phyloP scores from a whole-genome alignment of 2,329 filamentous ascomycete species.

The Mariannaea sp. region DNA sequence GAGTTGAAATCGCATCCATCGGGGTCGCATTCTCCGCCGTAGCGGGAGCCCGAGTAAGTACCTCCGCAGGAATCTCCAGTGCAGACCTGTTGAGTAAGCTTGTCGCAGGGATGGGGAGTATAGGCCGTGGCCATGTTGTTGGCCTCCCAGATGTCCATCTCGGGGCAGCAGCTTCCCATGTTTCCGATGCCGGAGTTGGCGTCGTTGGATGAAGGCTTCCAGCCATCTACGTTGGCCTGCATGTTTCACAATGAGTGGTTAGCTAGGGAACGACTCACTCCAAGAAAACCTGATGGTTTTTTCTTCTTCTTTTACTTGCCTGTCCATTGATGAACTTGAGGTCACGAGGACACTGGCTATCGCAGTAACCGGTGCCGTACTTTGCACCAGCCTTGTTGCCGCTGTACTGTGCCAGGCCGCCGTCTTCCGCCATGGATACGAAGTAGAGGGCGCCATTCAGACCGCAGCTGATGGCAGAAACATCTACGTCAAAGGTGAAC shows the following conservation, averaged over 20 bases:
- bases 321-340: conserved; percentile 63
- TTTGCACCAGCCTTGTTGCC: conserved; percentile 59
- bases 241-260: background rate
- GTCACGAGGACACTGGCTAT: conserved; percentile 58
- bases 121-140: conserved; percentile 67
- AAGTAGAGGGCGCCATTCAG: conserved; percentile 75
- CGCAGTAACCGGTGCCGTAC: conserved; percentile 63
- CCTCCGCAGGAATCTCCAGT: conserved; percentile 57
- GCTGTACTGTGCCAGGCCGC: conserved; percentile 55
- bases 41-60: conserved; percentile 58
- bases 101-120: conserved; percentile 68
- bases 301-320: conserved; percentile 39
- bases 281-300: no score
- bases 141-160: conserved; percentile 69
- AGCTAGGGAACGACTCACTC: no score
- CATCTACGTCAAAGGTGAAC: conserved; percentile 74
- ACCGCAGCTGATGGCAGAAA: conserved; percentile 69
- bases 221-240: conserved; percentile 59
- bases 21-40: conserved; percentile 67
- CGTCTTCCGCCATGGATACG: conserved; percentile 63
- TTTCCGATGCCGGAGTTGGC: conserved; percentile 58
- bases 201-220: conserved; percentile 57
- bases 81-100: conserved; percentile 56
- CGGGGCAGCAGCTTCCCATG: conserved; percentile 63
- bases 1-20: conserved; percentile 74